phyloP scores from a whole-genome alignment of 805 yeast species.

The Hanseniaspora taiwanica region DNA sequence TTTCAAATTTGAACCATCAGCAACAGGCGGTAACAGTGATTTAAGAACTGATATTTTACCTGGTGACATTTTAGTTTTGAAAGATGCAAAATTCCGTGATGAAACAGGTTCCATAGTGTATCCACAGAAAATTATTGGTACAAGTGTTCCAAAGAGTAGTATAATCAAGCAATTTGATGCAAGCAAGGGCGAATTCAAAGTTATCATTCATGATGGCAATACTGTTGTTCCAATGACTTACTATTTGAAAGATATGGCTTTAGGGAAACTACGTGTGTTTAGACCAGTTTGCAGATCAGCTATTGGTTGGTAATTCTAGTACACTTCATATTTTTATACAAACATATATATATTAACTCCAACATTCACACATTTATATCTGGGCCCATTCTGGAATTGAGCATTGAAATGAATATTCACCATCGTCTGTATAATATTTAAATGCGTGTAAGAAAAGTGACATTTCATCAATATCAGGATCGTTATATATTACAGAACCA shows the following conservation, averaged over 20 bases:
- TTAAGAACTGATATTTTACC: conserved; percentile 54
- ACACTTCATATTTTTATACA: neutral
- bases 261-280: conserved; percentile 70
- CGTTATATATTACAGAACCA: conserved; percentile 12
- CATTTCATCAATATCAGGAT: conserved; percentile 17
- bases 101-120: too few species aligned
- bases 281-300: conserved; percentile 63
- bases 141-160: conserved; percentile 33
- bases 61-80: conserved; percentile 74
- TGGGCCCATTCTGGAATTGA: conserved; percentile 35
- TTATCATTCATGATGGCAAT: conserved; percentile 36
- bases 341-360: neutral
- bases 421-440: conserved; percentile 22
- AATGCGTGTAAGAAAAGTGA: conserved; percentile 23
- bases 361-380: neutral
- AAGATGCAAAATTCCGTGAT: conserved; percentile 61
- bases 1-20: conserved; percentile 39
- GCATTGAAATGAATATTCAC: conserved; percentile 28
- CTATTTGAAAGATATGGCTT: conserved; percentile 56
- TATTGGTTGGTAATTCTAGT: conserved; percentile 47
- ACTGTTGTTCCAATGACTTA: conserved; percentile 51
- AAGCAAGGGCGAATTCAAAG: conserved; percentile 56
- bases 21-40: conserved; percentile 26
- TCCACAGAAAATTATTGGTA: conserved; percentile 53
- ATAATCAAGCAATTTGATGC: conserved; percentile 65